Base-by-base conservation (phyloP, 495 filamentous ascomycete species). In the Aspergillus bridgeri region DNA sequence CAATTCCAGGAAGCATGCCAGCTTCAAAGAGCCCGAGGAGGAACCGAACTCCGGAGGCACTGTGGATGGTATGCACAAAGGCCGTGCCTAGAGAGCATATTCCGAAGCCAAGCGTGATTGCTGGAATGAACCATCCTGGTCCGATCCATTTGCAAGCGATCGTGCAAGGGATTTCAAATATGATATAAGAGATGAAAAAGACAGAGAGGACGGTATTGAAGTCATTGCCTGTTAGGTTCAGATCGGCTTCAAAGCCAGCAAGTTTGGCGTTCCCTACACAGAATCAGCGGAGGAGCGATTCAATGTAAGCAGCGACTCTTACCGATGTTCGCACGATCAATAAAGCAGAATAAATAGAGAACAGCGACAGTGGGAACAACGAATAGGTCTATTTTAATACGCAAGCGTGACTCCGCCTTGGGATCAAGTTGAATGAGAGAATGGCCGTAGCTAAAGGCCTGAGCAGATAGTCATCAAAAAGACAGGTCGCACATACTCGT, bases 131-230 rank as follows among this genome's bases (percentile, higher is more conserved):
- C 76, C 73, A 80, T 6, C 79, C 75, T 5, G 75, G 74, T 0
- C 78, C 78, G 25, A 80, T 66, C 70, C 69, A 75, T 58, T 80
- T 82, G 61, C 79, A 81, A 25, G 65, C 66, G 43, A 82, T 72
- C 65, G 91, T 94, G 33, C 87, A 89, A 0, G 90, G 90, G 46
- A 90, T 82, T 67, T 94, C 90, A 59, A 92, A 91, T 45, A 91
- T 57, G 58, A 93, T 89, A 53, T 88, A 89, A 13, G 86, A 79
- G 48, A 89, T 74, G 65, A 84, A 89, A 74, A 89, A 90, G 52
- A 89, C 78, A 8, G 75, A 78, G 18, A 89, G 68, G 9, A 87
- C 81, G n/a, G 77, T 77, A 62, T 89, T 89, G 66, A 89, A 89
- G 56, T 88, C 79, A 47, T 85, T 77, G 33, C 69, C 63, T 17